Conservation (phyloP, 371 early-diverging fungal species). For the Zychaea mexicana region DNA sequence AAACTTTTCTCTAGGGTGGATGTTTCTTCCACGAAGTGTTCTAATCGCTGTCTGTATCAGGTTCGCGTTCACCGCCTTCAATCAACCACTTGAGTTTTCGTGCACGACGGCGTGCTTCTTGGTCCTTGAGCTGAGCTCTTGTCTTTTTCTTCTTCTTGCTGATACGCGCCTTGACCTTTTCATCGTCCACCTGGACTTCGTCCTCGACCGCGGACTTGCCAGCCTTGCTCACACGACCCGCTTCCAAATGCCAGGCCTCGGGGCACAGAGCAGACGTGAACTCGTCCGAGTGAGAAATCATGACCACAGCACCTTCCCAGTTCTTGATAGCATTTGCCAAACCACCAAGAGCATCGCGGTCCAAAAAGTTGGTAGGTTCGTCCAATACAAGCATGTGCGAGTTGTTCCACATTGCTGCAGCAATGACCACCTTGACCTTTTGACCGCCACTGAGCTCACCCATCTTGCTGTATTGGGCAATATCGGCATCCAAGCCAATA, state of each 20-base stretch:
- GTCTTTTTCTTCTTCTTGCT: slow-evolving; percentile 87
- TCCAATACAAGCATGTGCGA: slow-evolving; percentile 84
- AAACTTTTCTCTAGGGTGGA: too few relatives aligned
- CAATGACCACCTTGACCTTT: slow-evolving; percentile 87
- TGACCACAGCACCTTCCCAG: slow-evolving; percentile 85
- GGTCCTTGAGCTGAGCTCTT: slow-evolving; percentile 72
- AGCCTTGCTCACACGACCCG: slow-evolving; percentile 52
- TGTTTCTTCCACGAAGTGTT: background rate
- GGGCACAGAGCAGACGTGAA: slow-evolving; percentile 82
- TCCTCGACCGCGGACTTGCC: slow-evolving; percentile 65
- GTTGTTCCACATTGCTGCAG: slow-evolving; percentile 82
- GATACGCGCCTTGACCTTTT: slow-evolving; percentile 59
- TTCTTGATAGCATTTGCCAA: slow-evolving; percentile 79
- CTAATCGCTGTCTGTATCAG: slow-evolving; percentile 73
- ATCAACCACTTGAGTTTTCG: slow-evolving; percentile 75
- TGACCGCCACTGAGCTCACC: slow-evolving; percentile 84
- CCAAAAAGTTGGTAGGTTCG: slow-evolving; percentile 90
- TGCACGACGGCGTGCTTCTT: slow-evolving; percentile 69
- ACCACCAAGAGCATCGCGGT: slow-evolving; percentile 86
- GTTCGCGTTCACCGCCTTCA: slow-evolving; percentile 68
- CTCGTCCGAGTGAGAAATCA: slow-evolving; percentile 86
- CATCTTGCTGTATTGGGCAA: slow-evolving; percentile 75
- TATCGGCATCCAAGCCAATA: slow-evolving; percentile 80
- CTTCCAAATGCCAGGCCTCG: slow-evolving; percentile 79
- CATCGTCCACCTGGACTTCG: slow-evolving; percentile 64